Evolutionary conservation across 768 basidiomycete species (phyloP), one percentile per base, ranked within the genome.

Genomic region (Xanthoconium stramineum): DNA sequence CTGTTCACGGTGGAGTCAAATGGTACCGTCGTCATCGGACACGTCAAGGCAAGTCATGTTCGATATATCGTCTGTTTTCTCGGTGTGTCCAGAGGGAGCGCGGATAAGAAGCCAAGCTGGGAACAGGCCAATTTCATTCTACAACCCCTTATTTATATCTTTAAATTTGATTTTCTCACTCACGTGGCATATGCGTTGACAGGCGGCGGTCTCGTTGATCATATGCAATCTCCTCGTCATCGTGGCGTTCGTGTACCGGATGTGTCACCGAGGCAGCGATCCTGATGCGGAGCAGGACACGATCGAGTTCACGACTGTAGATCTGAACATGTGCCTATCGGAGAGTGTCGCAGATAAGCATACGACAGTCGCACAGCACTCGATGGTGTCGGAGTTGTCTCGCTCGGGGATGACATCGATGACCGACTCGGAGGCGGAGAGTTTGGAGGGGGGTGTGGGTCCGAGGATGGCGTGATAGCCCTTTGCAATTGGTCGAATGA

Each of bases 171-270:
- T 47, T n/a, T 12, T 36, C 28, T 13, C 10, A 37, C 52, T 55
- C 35, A 48, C 33, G 14, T 39, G 20, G 13, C 4, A 32, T 51
- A 48, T 13, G 2, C 15, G 14, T 6, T 13, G 39, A 57, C 36
- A 68, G 68, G 24, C 61, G 5, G 64, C 70, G 8, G 50, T 66
- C 15, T 57, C 65, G 9, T 39, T 66, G 24, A 51, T 70, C 38
- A 53, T 70, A 8, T 70, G 68, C 56, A 65, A 68, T 24, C 53
- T 61, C 13, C 58, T 69, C 33, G 70, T 70, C 40, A 57, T 70
- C 30, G 61, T 66, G 19, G 32, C 61, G 14, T 68, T 64, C 9
- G 13, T 61, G 8, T 61, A 65, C 42, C 66, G 59, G 17, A n/a
- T 62, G 5, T 61, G n/a, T 30, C 28, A 17, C 6, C 53, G 56